Conservation (phyloP, 345 rosid species). For the Moringa oleifera region DNA sequence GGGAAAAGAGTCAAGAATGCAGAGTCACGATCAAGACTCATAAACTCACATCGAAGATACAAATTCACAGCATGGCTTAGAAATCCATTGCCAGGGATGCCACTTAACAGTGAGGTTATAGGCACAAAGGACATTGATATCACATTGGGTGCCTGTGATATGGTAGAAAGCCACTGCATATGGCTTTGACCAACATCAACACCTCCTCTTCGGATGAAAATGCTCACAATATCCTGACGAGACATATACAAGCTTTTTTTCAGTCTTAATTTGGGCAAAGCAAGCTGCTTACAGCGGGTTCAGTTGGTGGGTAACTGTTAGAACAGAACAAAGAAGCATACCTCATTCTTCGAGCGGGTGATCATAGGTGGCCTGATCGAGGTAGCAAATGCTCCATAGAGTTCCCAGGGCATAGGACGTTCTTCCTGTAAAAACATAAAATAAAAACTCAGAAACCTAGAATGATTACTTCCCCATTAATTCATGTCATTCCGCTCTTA, state of each 20-base stretch:
- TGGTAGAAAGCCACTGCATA: slow-evolving; percentile 78
- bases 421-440: slow-evolving; percentile 41
- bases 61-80: slow-evolving; percentile 83
- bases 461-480: neutral
- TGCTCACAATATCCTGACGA: slow-evolving; percentile 46
- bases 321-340: slow-evolving; percentile 24
- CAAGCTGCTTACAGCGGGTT: neutral
- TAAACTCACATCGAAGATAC: slow-evolving; percentile 79
- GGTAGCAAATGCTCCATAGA: slow-evolving; percentile 29
- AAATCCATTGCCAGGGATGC: slow-evolving; percentile 85
- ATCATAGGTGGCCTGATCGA: slow-evolving; percentile 39
- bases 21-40: slow-evolving; percentile 5
- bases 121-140: slow-evolving; percentile 95
- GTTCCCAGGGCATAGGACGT: slow-evolving; percentile 32
- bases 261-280: neutral
- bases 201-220: slow-evolving; percentile 70
- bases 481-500: neutral
- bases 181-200: slow-evolving; percentile 63
- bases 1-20: neutral
- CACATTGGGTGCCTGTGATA: slow-evolving; percentile 71
- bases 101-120: slow-evolving; percentile 75
- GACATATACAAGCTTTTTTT: slow-evolving; percentile 3
- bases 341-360: slow-evolving; percentile 54
- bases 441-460: neutral
- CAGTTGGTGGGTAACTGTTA: neutral